These are phyloP conservation scores for Boletus semigastroideus DNA, from an alignment of 1,284 basidiomycete genomes.

Conservation along the genomic window DNA sequence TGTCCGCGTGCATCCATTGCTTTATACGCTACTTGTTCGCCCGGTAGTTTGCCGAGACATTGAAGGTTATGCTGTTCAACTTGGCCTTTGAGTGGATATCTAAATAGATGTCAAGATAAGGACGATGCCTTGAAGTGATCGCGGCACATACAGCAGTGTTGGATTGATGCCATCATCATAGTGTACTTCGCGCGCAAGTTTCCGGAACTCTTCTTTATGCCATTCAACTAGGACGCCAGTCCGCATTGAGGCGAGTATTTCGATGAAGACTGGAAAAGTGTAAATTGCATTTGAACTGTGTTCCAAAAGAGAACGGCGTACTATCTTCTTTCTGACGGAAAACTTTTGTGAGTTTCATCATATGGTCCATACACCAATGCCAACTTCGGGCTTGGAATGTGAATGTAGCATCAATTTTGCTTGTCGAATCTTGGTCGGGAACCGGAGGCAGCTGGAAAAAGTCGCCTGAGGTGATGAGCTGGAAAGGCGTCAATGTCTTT, in stretches of 20 bases:
- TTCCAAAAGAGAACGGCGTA: constrained; percentile 19
- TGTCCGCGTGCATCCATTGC: constrained; percentile 32
- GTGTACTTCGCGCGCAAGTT: constrained; percentile 44
- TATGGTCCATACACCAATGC: constrained; percentile 43
- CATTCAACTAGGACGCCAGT: constrained; percentile 46
- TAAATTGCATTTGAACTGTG: not conserved
- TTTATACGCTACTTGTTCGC: constrained; percentile 12
- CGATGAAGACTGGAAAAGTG: constrained; percentile 51
- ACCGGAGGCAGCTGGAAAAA: constrained; percentile 83
- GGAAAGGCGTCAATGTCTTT: constrained; percentile 9
- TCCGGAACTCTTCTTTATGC: constrained; percentile 41
- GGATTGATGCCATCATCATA: constrained; percentile 58
- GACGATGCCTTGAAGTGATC: not conserved
- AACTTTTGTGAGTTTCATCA: constrained; percentile 39
- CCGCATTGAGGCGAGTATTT: constrained; percentile 75
- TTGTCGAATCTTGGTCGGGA: constrained; percentile 40
- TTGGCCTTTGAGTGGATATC: constrained; percentile 27
- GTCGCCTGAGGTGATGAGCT: constrained; percentile 77
- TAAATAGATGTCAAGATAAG: constrained; percentile 5
- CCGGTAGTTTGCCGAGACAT: constrained; percentile 19
- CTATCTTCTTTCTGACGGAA: constrained; percentile 49
- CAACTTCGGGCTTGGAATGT: constrained; percentile 72
- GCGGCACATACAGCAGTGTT: constrained; percentile 52
- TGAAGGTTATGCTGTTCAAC: constrained; percentile 26
- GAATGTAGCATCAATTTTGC: constrained; percentile 42